These are phyloP conservation scores for Claviceps africana DNA, from an alignment of 2,329 filamentous ascomycete genomes.

Conservation along the genomic window DNA sequence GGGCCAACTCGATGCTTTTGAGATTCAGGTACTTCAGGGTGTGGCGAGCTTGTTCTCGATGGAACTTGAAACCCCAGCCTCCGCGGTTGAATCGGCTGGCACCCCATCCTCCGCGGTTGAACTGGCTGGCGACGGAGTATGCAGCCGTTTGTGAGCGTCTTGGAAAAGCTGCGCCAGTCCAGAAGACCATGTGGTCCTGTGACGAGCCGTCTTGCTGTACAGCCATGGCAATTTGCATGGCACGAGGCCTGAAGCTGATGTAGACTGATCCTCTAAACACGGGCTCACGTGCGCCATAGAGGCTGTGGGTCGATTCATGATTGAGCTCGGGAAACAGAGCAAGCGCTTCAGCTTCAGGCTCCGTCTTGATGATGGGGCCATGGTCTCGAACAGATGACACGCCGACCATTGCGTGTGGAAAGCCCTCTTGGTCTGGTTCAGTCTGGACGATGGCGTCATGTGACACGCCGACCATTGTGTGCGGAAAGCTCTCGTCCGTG, in stretches of 20 bases:
- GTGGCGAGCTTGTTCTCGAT: background rate
- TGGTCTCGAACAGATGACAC: background rate
- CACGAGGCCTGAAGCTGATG: background rate
- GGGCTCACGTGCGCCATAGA: background rate
- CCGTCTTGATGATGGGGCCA: background rate
- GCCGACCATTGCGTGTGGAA: background rate
- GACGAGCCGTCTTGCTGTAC: background rate
- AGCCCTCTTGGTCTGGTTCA: no score
- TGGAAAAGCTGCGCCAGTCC: background rate
- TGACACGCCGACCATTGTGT: no score
- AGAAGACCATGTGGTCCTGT: background rate
- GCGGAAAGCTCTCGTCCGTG: background rate
- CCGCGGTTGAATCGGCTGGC: no score
- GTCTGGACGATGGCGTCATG: no score
- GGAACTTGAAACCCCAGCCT: background rate
- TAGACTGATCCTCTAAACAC: background rate
- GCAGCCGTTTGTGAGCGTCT: background rate
- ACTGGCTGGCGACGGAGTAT: background rate
- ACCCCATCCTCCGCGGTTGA: background rate
- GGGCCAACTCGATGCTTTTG: background rate
- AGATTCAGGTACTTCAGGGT: background rate
- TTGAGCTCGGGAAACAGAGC: background rate
- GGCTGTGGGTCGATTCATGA: background rate
- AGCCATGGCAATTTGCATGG: background rate
- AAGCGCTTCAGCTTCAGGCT: background rate